phyloP scores from a whole-genome alignment of 345 rosid genomes.

The Salix viminalis region DNA sequence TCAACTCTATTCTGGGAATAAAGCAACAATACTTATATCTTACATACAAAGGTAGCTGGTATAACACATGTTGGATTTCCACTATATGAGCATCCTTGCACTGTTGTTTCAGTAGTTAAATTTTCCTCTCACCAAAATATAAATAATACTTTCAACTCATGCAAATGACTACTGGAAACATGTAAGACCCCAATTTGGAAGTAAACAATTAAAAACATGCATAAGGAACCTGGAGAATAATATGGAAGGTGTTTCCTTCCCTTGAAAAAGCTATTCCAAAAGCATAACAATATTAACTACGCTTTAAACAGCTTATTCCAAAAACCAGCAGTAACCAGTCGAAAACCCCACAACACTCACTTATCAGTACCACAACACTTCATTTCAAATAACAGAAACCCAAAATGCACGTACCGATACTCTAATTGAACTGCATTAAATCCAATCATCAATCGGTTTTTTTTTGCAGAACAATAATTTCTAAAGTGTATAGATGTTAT shows the following conservation, averaged over 20 bases:
- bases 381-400: not conserved
- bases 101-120: not conserved
- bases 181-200: too few species aligned
- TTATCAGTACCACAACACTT: not conserved
- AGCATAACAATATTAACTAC: too few species aligned
- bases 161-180: conserved; percentile 13
- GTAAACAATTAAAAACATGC: too few species aligned
- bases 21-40: not conserved
- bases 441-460: too few species aligned
- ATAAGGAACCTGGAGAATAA: too few species aligned
- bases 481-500: too few species aligned
- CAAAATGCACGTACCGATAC: conserved; percentile 47
- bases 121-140: conserved; percentile 18
- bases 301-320: too few species aligned
- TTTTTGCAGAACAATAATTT: too few species aligned
- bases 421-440: not conserved
- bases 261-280: too few species aligned
- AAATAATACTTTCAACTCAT: conserved; percentile 34
- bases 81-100: not conserved
- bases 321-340: too few species aligned
- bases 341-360: not conserved
- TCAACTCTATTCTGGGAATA: too few species aligned
- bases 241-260: too few species aligned
- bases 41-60: not conserved
- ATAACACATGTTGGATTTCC: not conserved